Conservation (phyloP, 1,139 yeast genomes). For the Saccharomyces pastorianus region DNA sequence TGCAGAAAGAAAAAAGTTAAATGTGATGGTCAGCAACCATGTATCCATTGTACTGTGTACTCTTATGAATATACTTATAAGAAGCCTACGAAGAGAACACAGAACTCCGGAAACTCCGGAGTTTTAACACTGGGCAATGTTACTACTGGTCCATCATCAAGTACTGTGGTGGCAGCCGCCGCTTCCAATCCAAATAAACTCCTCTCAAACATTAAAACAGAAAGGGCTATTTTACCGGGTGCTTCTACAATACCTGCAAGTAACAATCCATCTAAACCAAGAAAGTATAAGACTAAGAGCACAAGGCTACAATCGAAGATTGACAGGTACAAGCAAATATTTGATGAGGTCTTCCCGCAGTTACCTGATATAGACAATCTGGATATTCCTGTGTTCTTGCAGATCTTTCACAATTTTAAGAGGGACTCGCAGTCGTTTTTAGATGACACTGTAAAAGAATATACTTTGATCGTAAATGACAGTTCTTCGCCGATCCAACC, state of each 20-base stretch:
- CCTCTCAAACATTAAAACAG: neutral
- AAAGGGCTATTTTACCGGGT: neutral
- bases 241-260: neutral
- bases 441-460: constrained; percentile 24
- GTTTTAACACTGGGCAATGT: neutral
- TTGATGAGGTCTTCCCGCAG: constrained; percentile 23
- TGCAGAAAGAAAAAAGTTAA: constrained; percentile 79
- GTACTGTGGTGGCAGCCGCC: neutral
- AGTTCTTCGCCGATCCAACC: constrained; percentile 6
- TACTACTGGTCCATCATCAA: neutral
- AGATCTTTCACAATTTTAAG: constrained; percentile 20
- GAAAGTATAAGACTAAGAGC: constrained; percentile 8
- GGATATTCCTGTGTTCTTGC: constrained; percentile 25
- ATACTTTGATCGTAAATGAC: constrained; percentile 15
- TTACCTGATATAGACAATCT: constrained; percentile 22
- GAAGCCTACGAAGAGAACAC: constrained; percentile 61
- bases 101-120: constrained; percentile 1
- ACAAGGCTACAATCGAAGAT: constrained; percentile 15
- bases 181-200: neutral
- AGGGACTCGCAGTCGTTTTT: constrained; percentile 11
- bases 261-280: neutral
- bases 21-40: constrained; percentile 90
- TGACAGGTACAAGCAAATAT: constrained; percentile 19
- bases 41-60: constrained; percentile 88
- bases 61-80: constrained; percentile 69